Base-by-base conservation (phyloP, 495 filamentous ascomycete genomes). In the Lasiosphaeriaceae sp. region DNA sequence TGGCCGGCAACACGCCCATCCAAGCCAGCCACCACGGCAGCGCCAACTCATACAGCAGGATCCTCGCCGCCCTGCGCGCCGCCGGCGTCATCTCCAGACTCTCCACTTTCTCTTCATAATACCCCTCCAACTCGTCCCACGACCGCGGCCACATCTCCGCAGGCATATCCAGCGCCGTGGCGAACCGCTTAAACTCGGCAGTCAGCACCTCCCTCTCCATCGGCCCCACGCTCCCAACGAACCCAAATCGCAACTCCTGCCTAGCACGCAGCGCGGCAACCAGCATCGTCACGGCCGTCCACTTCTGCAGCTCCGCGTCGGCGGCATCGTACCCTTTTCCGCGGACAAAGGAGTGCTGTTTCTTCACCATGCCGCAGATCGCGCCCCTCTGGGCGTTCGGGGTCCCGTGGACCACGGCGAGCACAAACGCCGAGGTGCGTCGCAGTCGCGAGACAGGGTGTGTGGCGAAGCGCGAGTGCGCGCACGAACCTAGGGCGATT, bases 251-350 rank as follows among this genome's bases (percentile, higher is more conserved):
- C n/a, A n/a, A n/a, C n/a, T n/a, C 9, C 9, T 31, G 3, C 19
- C 20, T 43, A n/a, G 6, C 12, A 2, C 34, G 43, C 14, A 65
- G 23, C 29, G 45, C 50, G 2, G 47, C 55, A 14, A 58, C 39
- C 31, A 63, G 65, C 20, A 66, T 19, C 5, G 62, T 68, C 8
- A 58, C 62, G 1, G 65, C 65, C 2, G 60, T 57, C 65, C 65
- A 68, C 19, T 62, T 58, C 20, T 68, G 62, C 7, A 66, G 54
- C 20, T 63, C 56, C 11, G 57, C 51, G 55, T 68, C 59, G 5
- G 46, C 48, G 3, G 65, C 65, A 43, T 60, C 41, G 47, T 68
- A 68, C 5, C 37, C 17, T 1, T 17, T 46, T 7, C 59, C 54
- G 12, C 55, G 41, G 12, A 61, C 55, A 23, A 35, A 31, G 8